Conservation (phyloP, 306 rosid species). For the Cicer arietinum region DNA sequence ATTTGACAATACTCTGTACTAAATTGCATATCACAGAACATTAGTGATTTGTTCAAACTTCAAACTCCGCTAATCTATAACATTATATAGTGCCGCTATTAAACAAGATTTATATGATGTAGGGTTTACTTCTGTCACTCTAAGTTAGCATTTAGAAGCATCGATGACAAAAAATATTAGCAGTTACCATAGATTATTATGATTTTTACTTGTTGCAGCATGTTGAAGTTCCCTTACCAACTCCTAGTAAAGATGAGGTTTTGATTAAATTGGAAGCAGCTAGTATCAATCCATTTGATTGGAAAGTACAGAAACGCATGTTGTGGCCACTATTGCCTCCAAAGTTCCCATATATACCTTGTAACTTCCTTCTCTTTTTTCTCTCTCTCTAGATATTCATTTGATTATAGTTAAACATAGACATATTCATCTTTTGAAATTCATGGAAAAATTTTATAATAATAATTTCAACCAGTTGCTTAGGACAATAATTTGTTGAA, state of each 20-base stretch:
- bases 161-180: not conserved
- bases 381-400: not conserved
- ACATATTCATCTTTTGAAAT: not conserved
- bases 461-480: slow-evolving; percentile 12
- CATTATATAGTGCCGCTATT: no score
- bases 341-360: slow-evolving; percentile 72
- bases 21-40: no score
- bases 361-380: slow-evolving; percentile 49
- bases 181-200: not conserved
- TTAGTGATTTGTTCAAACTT: no score
- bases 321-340: slow-evolving; percentile 64
- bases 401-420: not conserved
- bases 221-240: slow-evolving; percentile 64
- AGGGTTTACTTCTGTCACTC: not conserved
- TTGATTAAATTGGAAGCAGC: slow-evolving; percentile 80
- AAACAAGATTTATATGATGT: not conserved
- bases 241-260: slow-evolving; percentile 63
- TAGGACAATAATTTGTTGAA: not conserved
- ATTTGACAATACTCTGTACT: no score
- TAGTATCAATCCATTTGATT: slow-evolving; percentile 75
- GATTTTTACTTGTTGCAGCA: slow-evolving; percentile 55
- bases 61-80: no score
- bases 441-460: not conserved
- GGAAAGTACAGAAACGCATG: slow-evolving; percentile 78
- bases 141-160: not conserved